Conservation (phyloP, 2,329 filamentous ascomycete genomes). For the Phyllosticta citribraziliensis region DNA sequence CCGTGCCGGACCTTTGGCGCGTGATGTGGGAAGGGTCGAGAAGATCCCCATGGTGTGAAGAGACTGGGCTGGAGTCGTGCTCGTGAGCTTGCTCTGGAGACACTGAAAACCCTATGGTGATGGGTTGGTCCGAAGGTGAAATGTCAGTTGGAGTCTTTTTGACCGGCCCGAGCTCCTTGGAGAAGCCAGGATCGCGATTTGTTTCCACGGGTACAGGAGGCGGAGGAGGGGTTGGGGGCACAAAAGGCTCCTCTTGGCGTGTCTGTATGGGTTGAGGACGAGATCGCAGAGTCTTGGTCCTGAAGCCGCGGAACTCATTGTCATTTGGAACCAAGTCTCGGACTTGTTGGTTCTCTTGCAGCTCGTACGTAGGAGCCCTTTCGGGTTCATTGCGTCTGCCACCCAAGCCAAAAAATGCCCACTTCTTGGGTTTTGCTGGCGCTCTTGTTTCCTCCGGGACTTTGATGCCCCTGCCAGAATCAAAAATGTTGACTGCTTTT, state of each 20-base stretch:
- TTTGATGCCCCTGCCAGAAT: not conserved
- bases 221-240: not conserved
- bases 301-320: slow-evolving; percentile 11
- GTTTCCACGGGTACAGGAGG: not conserved
- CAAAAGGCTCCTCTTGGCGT: slow-evolving; percentile 2
- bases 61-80: slow-evolving; percentile 11
- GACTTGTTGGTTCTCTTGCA: not conserved
- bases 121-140: slow-evolving; percentile 60
- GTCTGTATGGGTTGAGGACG: slow-evolving; percentile 5
- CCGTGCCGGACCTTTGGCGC: slow-evolving; percentile 29
- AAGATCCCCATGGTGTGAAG: not conserved
- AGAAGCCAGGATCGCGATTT: not conserved
- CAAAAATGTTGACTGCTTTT: not conserved
- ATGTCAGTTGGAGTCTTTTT: slow-evolving; percentile 34
- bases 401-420: not conserved
- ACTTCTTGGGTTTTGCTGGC: slow-evolving; percentile 6
- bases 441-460: slow-evolving; percentile 1
- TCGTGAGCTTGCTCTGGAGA: slow-evolving; percentile 44
- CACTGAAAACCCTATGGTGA: slow-evolving; percentile 61
- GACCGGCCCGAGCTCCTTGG: not conserved
- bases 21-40: slow-evolving; percentile 13
- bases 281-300: slow-evolving; percentile 17
- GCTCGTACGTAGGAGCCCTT: slow-evolving; percentile 1
- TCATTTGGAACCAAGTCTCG: not conserved
- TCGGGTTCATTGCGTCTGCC: not conserved